phyloP scores from a whole-genome alignment of 495 filamentous ascomycete species.

The Annulohypoxylon nitens region DNA sequence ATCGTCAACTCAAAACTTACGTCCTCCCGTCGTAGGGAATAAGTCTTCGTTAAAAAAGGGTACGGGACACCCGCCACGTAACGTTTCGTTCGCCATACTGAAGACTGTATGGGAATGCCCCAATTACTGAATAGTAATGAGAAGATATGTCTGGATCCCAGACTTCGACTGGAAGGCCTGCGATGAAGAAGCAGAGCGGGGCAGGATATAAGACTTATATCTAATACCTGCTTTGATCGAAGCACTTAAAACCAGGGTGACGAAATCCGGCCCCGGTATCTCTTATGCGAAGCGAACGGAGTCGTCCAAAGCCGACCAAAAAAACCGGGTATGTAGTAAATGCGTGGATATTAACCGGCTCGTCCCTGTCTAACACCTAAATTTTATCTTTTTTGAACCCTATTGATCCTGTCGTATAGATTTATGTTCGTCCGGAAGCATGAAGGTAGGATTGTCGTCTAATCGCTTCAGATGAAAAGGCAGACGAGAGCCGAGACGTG shows the following conservation, averaged over 20 bases:
- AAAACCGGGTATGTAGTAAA: slow-evolving; percentile 11
- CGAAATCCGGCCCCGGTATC: slow-evolving; percentile 1
- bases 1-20: slow-evolving; percentile 55
- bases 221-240: not conserved
- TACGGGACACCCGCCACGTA: slow-evolving; percentile 47
- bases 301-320: slow-evolving; percentile 18
- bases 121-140: slow-evolving; percentile 6
- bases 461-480: slow-evolving; percentile 26
- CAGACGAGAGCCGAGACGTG: slow-evolving; percentile 11
- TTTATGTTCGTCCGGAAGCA: slow-evolving; percentile 20
- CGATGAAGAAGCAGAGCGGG: not conserved
- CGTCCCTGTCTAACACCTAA: slow-evolving; percentile 10
- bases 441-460: slow-evolving; percentile 24
- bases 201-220: slow-evolving; percentile 4
- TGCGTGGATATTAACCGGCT: slow-evolving; percentile 9
- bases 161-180: slow-evolving; percentile 1
- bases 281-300: not conserved
- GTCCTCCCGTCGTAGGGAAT: slow-evolving; percentile 54
- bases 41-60: slow-evolving; percentile 54
- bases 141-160: not conserved
- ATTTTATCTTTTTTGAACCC: slow-evolving; percentile 4
- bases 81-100: slow-evolving; percentile 51
- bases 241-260: slow-evolving; percentile 14
- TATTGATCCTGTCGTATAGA: slow-evolving; percentile 14
- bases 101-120: slow-evolving; percentile 5